These are phyloP conservation scores for Podaxis sp. DNA, from an alignment of 768 basidiomycete species.

Conservation along the genomic window DNA sequence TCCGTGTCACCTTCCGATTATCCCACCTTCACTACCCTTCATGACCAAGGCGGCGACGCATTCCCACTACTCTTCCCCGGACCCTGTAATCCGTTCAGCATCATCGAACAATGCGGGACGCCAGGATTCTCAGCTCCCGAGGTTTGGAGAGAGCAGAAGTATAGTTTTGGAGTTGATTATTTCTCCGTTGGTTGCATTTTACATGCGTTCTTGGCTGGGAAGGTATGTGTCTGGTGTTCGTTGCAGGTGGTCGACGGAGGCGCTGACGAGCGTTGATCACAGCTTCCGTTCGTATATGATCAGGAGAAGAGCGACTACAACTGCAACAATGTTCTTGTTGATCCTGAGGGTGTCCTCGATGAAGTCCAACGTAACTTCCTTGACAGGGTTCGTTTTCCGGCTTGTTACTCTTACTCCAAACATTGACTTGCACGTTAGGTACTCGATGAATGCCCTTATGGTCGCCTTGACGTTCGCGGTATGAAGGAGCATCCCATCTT, in stretches of 20 bases:
- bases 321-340: background rate
- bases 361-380: background rate
- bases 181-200: background rate
- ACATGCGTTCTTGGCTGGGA: background rate
- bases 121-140: background rate
- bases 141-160: background rate
- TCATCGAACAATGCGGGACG: background rate
- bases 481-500: slow-evolving; percentile 3
- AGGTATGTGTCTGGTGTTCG: background rate
- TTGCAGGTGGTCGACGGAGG: background rate
- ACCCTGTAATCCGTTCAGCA: background rate
- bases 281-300: background rate
- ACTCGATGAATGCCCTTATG: background rate
- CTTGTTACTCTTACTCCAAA: background rate
- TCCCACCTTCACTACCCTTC: background rate
- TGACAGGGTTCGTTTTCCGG: background rate
- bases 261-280: background rate
- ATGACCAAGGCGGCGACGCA: background rate
- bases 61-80: background rate
- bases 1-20: background rate
- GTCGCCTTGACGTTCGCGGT: background rate
- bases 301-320: background rate
- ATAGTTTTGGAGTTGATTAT: background rate
- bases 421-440: background rate
- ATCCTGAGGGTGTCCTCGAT: background rate